Base-by-base conservation (phyloP, 306 rosid species). In the Pyrus bretschneideri region DNA sequence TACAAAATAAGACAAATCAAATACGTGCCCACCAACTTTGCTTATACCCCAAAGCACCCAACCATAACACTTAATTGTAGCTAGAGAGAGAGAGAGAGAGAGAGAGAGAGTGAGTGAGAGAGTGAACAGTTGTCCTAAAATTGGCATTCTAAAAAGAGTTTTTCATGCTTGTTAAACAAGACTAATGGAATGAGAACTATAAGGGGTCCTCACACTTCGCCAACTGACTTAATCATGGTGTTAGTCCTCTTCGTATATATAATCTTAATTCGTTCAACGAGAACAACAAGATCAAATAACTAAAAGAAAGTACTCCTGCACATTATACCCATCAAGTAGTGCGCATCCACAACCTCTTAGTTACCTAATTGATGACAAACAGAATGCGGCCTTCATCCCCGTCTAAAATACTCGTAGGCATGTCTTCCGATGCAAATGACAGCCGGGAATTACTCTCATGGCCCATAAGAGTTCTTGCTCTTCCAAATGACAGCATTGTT, bases 1-100 rank as follows among this genome's bases (percentile, higher is more conserved):
- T 95, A 65, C 80, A 85, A 85, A 83, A 85, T 90, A 92, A 89
- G 97, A 86, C 78, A 89, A 83, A 89, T 92, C 91, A 90, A 79
- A 80, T 81, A 69, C 74, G 71, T 83, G 88, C 81, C 89, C 87
- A 89, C 92, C 83, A 87, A 86, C 96, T 93, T 95, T 95, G 98
- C 97, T 95, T 95, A 88, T 90, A 78, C 83, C 88, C 83, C 93
- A 95, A 92, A 95, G 96, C 92, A 90, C 86, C 95, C 89, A 93
- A 91, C 94, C 85, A 88, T 80, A 87, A 82, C 89, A 89, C 92
- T 87, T 87, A 83, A 86, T 86, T 86, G 71, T 70, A 71, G 49
- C 80, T 69, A 75, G 51, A 77, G 73, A 45, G 40, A 76, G 29
- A 71, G 77, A 74, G 76, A 69, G 19, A 69, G 27, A 25, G 27